These are phyloP conservation scores for Schizochytrium sp. DNA, from an alignment of 108 stramenopile genomes.

Conservation along the genomic window DNA sequence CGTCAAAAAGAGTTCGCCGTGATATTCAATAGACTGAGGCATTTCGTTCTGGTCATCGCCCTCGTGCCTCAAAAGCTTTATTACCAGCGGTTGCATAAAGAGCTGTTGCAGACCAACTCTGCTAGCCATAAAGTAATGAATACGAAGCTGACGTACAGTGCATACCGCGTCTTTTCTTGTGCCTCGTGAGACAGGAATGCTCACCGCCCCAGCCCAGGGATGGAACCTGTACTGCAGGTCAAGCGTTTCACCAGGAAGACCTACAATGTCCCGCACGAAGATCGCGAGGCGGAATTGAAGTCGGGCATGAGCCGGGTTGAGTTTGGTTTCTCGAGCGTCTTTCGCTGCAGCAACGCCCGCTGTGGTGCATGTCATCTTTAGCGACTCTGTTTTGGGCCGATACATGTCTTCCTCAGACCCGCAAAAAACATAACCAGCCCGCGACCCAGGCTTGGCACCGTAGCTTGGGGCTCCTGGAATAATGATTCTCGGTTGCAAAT, in stretches of 20 bases:
- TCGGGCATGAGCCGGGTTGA: neutral
- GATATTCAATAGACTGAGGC: neutral
- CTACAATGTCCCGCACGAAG: neutral
- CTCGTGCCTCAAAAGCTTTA: neutral
- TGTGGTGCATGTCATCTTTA: neutral
- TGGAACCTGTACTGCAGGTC: neutral
- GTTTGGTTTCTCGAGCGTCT: neutral
- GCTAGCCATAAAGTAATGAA: neutral
- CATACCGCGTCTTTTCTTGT: neutral
- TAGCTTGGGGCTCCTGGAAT: neutral
- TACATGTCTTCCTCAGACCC: neutral
- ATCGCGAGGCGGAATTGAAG: neutral
- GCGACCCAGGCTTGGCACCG: neutral
- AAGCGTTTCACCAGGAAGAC: neutral
- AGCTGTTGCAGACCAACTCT: neutral
- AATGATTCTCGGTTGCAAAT: neutral
- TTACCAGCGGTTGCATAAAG: neutral
- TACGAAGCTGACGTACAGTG: neutral
- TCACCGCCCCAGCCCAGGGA: neutral
- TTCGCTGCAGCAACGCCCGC: neutral
- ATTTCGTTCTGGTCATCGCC: neutral
- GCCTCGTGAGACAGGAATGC: neutral
- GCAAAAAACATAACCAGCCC: neutral
- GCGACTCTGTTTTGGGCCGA: neutral
- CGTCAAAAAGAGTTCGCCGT: neutral